Conservation (phyloP, 768 basidiomycete genomes). For the Dioszegia aurantiaca region DNA sequence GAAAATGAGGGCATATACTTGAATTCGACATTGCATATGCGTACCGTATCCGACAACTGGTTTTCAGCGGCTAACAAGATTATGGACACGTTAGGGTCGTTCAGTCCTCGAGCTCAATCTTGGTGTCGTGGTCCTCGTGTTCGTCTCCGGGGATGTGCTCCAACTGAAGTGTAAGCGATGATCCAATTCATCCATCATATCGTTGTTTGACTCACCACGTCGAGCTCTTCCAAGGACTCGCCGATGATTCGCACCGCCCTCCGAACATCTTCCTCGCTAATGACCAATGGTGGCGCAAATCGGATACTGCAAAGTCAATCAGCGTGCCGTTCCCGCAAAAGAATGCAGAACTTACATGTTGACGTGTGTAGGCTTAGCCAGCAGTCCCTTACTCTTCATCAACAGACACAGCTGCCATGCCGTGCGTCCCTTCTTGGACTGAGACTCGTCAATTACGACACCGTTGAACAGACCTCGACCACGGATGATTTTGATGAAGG, state of each 20-base stretch:
- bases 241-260: conserved; percentile 73
- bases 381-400: conserved; percentile 81
- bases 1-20: too few relatives aligned
- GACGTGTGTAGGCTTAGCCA: conserved; percentile 94
- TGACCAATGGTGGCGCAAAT: conserved; percentile 93
- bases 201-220: conserved; percentile 58
- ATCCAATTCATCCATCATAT: background rate
- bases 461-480: conserved; percentile 89
- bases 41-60: too few relatives aligned
- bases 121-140: conserved; percentile 45
- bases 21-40: too few relatives aligned
- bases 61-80: background rate
- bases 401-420: conserved; percentile 96
- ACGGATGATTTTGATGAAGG: conserved; percentile 73
- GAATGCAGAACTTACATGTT: conserved; percentile 68
- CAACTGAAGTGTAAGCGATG: conserved; percentile 24
- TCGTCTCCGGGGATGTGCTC: conserved; percentile 50
- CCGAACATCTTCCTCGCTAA: conserved; percentile 77
- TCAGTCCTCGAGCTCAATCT: conserved; percentile 39
- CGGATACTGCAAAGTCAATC: conserved; percentile 65
- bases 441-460: conserved; percentile 81
- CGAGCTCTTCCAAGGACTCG: conserved; percentile 74
- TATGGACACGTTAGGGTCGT: background rate
- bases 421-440: conserved; percentile 70
- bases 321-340: background rate